These are phyloP conservation scores for Cucumis melo DNA, from an alignment of 306 rosid genomes.

Conservation along the genomic window DNA sequence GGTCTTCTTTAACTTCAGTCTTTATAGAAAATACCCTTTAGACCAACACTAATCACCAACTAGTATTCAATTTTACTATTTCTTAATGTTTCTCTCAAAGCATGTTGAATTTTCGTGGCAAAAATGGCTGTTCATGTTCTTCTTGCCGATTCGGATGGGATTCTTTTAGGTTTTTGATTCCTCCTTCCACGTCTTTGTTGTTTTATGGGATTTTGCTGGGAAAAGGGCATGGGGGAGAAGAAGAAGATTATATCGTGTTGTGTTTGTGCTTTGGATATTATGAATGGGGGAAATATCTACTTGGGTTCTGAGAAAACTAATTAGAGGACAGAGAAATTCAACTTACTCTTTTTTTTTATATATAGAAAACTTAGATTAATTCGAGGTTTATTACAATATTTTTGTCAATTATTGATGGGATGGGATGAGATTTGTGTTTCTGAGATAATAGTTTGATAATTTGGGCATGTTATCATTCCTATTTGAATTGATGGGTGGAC, in stretches of 20 bases:
- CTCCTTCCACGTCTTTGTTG: neutral
- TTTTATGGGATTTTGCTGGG: neutral
- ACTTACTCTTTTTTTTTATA: neutral
- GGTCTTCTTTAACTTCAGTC: conserved; percentile 25
- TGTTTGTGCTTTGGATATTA: neutral
- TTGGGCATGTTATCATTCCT: neutral
- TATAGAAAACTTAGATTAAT: neutral
- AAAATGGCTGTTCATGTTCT: neutral
- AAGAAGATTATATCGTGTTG: neutral
- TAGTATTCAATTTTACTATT: neutral
- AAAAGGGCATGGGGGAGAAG: neutral
- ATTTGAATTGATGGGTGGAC: neutral
- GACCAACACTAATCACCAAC: neutral
- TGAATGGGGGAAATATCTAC: neutral
- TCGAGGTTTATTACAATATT: neutral
- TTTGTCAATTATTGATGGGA: neutral
- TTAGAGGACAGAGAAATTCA: neutral
- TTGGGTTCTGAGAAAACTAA: neutral
- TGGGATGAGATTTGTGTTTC: neutral
- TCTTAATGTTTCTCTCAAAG: neutral
- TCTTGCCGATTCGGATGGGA: neutral
- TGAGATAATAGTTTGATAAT: neutral
- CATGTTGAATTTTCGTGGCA: neutral
- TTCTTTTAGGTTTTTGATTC: neutral
- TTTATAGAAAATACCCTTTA: conserved; percentile 12